Evolutionary conservation across 73 alveolate species (phyloP).

Genomic region (Paramecium sonneborni): DNA sequence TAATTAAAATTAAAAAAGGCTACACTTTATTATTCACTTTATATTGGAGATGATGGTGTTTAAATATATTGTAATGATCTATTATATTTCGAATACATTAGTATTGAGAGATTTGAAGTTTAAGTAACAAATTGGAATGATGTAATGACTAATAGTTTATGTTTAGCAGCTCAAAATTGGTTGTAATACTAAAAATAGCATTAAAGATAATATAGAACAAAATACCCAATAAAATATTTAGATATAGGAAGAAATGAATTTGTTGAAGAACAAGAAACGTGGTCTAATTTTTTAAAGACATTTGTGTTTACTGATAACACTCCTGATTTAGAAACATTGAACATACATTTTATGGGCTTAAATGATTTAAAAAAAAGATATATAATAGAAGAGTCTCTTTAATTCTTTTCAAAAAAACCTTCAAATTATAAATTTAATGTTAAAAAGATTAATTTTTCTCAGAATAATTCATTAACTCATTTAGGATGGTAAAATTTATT

Average conservation of each 20-base stretch:
- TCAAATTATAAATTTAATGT: background rate
- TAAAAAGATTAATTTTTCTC: background rate
- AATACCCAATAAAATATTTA: background rate
- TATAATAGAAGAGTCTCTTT: background rate
- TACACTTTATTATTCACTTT: background rate
- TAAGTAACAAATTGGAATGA: background rate
- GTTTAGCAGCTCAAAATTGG: background rate
- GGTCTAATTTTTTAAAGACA: background rate
- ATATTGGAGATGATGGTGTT: conserved; percentile 13
- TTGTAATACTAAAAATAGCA: background rate
- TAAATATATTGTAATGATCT: background rate
- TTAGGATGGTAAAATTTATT: conserved; percentile 10
- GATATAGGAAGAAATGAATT: conserved; percentile 41
- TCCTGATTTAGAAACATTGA: background rate
- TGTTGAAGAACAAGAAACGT: background rate
- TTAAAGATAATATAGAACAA: background rate
- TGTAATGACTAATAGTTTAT: background rate
- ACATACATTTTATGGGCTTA: conserved; percentile 46
- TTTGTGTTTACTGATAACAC: conserved; percentile 23
- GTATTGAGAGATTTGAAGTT: conserved; percentile 28
- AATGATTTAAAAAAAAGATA: background rate
- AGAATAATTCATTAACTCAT: background rate
- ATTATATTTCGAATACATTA: background rate
- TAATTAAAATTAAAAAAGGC: background rate
- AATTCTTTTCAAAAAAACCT: background rate